Base-by-base conservation (phyloP, 306 rosid species). In the Quercus wislizeni region DNA sequence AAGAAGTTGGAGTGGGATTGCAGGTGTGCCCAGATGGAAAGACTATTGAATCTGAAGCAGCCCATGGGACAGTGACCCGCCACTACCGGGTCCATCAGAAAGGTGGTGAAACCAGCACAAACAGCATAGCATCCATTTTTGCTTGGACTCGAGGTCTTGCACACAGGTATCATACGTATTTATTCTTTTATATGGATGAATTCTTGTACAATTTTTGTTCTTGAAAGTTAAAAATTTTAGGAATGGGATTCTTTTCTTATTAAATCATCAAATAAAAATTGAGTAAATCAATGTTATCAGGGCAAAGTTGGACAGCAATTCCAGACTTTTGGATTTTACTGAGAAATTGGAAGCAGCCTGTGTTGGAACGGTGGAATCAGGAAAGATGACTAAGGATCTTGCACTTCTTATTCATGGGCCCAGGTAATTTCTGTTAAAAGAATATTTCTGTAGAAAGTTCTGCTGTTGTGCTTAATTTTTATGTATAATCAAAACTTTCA, bases 371-470 rank as follows among this genome's bases (percentile, higher is more conserved):
- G 99, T 95, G 61, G 99, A 95, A 87, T 83, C 94, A 43, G 99
- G 99, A 74, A 95, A 93, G 89, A 95, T 95, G 99, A 95, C 99
- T 76, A 95, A 95, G 99, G 99, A 95, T 87, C 94, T 95, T 87
- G 99, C 99, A 51, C 92, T 95, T 74, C 88, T 95, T 81, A 64
- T 85, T 84, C 96, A 95, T 79, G 99, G 99, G 76, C 80, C 98
- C 49, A 90, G 89, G 99, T 95, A 87, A 63, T 87, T 83, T 6
- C 12, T 63, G 38, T 12, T 67, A 49, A 49, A 74, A 59, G 55
- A 21, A 62, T 27, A 56, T 74, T 31, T 43, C 12, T 21, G 59
- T 51, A 43, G 30, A 17, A 38, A 69, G 52, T 49, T 69, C 28
- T 49, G 69, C 67, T 12, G 43, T 6, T 43, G 18, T 69, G 20